A percentile compares a stretch with the other conserved stretches of the same genome.
Conservation (phyloP, 2,329 filamentous ascomycete genomes). For the Coleophoma eucalyptorum region DNA sequence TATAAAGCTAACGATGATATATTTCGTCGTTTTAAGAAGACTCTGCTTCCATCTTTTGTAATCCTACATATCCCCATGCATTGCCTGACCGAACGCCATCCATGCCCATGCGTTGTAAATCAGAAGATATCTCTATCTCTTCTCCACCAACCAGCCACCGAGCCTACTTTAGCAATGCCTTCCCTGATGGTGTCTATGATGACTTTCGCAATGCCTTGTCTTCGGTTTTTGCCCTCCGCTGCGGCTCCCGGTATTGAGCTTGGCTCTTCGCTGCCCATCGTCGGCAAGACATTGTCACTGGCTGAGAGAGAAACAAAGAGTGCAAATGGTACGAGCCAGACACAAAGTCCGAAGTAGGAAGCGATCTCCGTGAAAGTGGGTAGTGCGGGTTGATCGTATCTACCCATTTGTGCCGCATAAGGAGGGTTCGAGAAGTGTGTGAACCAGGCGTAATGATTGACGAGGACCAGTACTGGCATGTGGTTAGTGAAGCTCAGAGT, state of each 20-base stretch:
- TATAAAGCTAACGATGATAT: no score
- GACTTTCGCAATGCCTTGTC: slow-evolving; percentile 64
- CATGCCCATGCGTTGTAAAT: slow-evolving; percentile 6
- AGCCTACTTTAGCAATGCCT: slow-evolving; percentile 37
- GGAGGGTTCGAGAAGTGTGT: slow-evolving; percentile 75
- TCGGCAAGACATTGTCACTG: slow-evolving; percentile 90
- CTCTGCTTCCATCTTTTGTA: neutral
- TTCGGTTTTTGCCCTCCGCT: slow-evolving; percentile 42
- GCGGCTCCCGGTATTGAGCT: slow-evolving; percentile 25
- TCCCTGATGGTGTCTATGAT: slow-evolving; percentile 56
- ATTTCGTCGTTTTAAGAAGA: neutral
- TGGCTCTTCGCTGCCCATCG: slow-evolving; percentile 73
- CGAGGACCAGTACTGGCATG: slow-evolving; percentile 66
- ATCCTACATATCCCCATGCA: neutral
- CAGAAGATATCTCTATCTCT: slow-evolving; percentile 22
- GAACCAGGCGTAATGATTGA: slow-evolving; percentile 97
- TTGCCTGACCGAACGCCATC: neutral
- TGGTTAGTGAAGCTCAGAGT: slow-evolving; percentile 13
- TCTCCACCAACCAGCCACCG: slow-evolving; percentile 23
- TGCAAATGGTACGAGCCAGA: slow-evolving; percentile 94
- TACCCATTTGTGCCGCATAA: slow-evolving; percentile 54
- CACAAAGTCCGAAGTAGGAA: slow-evolving; percentile 91
- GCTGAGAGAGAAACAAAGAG: slow-evolving; percentile 93
- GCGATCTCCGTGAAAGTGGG: slow-evolving; percentile 93
- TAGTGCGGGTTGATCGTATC: slow-evolving; percentile 58